Evolutionary conservation across 495 filamentous ascomycete species (phyloP), one percentile per base, ranked within the genome.

Genomic region (Sordaria brevicollis): DNA sequence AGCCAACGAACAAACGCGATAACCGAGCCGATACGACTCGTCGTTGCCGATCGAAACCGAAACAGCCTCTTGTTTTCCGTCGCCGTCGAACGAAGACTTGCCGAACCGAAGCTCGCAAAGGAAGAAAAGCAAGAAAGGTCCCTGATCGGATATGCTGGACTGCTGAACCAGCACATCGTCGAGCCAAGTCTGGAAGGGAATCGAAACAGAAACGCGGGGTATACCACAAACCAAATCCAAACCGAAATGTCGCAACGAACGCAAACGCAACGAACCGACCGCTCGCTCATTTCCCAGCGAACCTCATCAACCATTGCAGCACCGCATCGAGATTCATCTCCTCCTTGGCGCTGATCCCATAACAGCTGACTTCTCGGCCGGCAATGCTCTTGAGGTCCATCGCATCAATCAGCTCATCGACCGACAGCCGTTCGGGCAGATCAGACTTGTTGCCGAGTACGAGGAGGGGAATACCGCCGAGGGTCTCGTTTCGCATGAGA

Each of bases 371-470:
- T 80, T 99, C 95, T 35, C 95, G 92, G 76, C 92, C 90, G 43
- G 90, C 91, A 77, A 99, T 91, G 67, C 89, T 87, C 80, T 94
- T 95, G 35, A 99, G 86, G 73, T 97, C 89, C 86, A 99, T 87
- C 66, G 87, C 89, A 39, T 97, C 94, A 82, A 99, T 99, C 72
- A 99, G 80, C 79, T 97, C 92, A 76, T 99, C 95, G 35, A 98
- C 94, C 39, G 90, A 91, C 35, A 97, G 81, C 80, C 94, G 94
- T 74, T 92, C 84, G 13, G 90, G 88, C 19, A 99, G 87, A 77
- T 99, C 95, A 19, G 93, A 96, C 82, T 99, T 99, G 84, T 99
- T 99, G 49, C 95, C 95, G 4, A 99, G 89, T 13, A 99, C 95
- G n/a, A 99, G 85, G 36, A 99, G 85, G 0, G 95, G 95, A 74